These are phyloP conservation scores for Termitomyces eurrhizus DNA, from an alignment of 768 basidiomycete genomes.

Conservation along the genomic window DNA sequence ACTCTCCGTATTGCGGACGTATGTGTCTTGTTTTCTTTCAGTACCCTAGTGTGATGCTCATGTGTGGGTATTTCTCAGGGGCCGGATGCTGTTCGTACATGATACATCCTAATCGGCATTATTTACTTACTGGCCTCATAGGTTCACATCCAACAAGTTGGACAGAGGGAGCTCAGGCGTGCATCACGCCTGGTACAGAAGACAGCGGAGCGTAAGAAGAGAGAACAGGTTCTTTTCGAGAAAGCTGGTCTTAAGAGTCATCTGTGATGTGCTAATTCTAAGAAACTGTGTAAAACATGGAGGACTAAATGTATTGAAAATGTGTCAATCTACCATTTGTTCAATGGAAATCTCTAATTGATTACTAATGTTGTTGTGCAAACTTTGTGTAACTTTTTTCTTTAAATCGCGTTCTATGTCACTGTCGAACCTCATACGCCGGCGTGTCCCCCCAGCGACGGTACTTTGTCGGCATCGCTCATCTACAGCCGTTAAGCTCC, in stretches of 20 bases:
- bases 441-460: conserved; percentile 3
- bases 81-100: conserved; percentile 63
- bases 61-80: conserved; percentile 40
- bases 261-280: conserved; percentile 21
- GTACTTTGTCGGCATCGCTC: conserved; percentile 18
- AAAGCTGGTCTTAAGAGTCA: conserved; percentile 59
- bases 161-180: conserved; percentile 81
- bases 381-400: neutral
- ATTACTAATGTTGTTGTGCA: neutral
- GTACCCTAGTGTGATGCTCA: conserved; percentile 1
- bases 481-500: conserved; percentile 30
- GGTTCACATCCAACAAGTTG: conserved; percentile 96
- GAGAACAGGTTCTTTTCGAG: conserved; percentile 55
- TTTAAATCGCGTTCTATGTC: conserved; percentile 10
- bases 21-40: conserved; percentile 23
- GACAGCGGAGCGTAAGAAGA: conserved; percentile 51
- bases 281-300: neutral
- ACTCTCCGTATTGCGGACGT: conserved; percentile 89
- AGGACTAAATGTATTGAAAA: neutral
- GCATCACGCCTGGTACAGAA: conserved; percentile 58
- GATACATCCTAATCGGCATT: conserved; percentile 1
- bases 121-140: conserved; percentile 25
- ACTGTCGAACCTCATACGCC: conserved; percentile 12
- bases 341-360: neutral
- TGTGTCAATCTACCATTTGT: neutral